A percentile compares a stretch with the other conserved stretches of the same genome.
Conservation (phyloP, 306 rosid genomes). For the Mimosa bimucronata region DNA sequence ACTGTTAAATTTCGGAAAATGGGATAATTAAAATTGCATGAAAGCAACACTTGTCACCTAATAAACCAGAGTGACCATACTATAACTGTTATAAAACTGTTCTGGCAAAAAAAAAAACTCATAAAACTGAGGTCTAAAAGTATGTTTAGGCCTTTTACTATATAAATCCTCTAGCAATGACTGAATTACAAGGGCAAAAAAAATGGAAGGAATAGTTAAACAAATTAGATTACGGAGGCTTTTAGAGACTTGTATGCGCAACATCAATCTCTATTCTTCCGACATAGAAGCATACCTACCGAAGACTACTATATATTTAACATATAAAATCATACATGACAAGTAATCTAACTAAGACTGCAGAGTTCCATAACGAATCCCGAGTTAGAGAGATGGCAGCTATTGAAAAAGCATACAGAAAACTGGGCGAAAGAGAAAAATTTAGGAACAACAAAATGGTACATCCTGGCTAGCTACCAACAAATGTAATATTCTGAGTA, state of each 20-base stretch:
- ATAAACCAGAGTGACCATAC: neutral
- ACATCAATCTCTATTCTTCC: slow-evolving; percentile 35
- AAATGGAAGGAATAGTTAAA: neutral
- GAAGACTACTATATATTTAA: slow-evolving; percentile 42
- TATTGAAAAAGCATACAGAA: slow-evolving; percentile 44
- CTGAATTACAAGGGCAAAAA: neutral
- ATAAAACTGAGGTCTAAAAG: neutral
- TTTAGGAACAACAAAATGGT: slow-evolving; percentile 40
- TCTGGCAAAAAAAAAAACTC: too few relatives aligned
- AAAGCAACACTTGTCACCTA: neutral
- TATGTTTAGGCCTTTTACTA: neutral
- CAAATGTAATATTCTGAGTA: slow-evolving; percentile 28
- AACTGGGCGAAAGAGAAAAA: slow-evolving; percentile 38
- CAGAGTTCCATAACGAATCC: slow-evolving; percentile 39
- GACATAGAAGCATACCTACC: slow-evolving; percentile 25
- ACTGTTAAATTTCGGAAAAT: neutral
- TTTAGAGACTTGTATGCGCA: slow-evolving; percentile 18
- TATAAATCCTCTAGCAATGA: neutral
- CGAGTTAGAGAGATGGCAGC: slow-evolving; percentile 45
- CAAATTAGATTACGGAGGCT: neutral
- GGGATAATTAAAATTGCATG: neutral
- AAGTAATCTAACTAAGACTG: slow-evolving; percentile 34
- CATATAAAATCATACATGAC: slow-evolving; percentile 41
- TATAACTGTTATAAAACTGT: neutral
- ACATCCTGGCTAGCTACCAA: slow-evolving; percentile 28